Conservation (phyloP, 495 filamentous ascomycete genomes). For the Aspergillus sclerotiicarbonarius region DNA sequence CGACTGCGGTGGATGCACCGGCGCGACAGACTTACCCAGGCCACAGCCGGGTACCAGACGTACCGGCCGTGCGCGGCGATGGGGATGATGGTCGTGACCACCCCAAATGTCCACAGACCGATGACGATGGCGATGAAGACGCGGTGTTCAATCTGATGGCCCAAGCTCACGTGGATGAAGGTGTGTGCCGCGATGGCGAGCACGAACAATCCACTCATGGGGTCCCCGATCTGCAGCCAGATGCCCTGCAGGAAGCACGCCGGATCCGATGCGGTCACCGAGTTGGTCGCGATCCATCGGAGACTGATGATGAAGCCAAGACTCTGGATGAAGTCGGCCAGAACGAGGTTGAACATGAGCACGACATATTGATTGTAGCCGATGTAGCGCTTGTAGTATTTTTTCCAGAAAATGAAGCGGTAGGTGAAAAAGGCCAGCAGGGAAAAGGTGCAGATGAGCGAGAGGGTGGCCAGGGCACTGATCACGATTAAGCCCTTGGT, state of each 20-base stretch:
- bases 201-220: conserved; percentile 63
- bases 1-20: too few relatives aligned
- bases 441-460: conserved; percentile 49
- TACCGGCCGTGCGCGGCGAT: conserved; percentile 47
- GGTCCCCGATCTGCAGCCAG: conserved; percentile 63
- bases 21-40: conserved; percentile 51
- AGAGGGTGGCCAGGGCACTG: conserved; percentile 49
- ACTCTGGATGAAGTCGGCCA: conserved; percentile 66
- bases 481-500: conserved; percentile 45
- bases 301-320: conserved; percentile 60
- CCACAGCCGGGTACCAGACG: conserved; percentile 55
- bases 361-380: conserved; percentile 65
- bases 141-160: conserved; percentile 49
- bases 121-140: conserved; percentile 46
- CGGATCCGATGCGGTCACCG: conserved; percentile 47
- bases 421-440: conserved; percentile 50
- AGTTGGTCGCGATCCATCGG: conserved; percentile 50
- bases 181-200: conserved; percentile 62
- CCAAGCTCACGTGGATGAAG: conserved; percentile 54
- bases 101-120: conserved; percentile 54
- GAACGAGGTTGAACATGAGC: conserved; percentile 67
- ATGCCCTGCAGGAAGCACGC: conserved; percentile 65
- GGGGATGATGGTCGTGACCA: conserved; percentile 52
- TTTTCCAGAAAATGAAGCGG: conserved; percentile 51
- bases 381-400: conserved; percentile 32